Percentiles rank a stretch among this genome's conserved stretches.
Conservation (phyloP, 305 asterid species). For the Fraxinus ornus region DNA sequence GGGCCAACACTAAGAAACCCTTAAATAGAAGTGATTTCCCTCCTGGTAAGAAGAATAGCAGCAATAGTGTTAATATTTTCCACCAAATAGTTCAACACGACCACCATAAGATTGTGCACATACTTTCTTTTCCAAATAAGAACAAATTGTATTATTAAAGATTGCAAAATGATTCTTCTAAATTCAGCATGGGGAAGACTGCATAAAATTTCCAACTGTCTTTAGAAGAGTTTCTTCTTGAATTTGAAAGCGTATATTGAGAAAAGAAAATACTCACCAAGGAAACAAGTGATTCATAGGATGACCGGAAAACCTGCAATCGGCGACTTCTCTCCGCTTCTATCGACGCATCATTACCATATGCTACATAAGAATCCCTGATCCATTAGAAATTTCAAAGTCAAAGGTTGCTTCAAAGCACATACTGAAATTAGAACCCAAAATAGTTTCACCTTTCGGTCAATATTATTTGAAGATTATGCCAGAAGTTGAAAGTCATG, state of each 20-base stretch:
- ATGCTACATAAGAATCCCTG: constrained; percentile 65
- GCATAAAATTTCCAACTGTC: constrained; percentile 14
- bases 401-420: constrained; percentile 28
- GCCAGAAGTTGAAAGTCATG: constrained; percentile 99
- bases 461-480: constrained; percentile 81
- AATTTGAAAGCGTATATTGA: constrained; percentile 13
- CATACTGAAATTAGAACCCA: constrained; percentile 12
- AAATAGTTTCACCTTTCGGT: constrained; percentile 62
- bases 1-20: constrained; percentile 10
- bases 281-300: constrained; percentile 85
- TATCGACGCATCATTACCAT: constrained; percentile 57
- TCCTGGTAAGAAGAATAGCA: constrained; percentile 14
- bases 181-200: constrained; percentile 9
- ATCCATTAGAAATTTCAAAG: constrained; percentile 32
- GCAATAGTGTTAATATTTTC: constrained; percentile 15
- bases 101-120: constrained; percentile 12
- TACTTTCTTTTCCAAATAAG: constrained; percentile 2
- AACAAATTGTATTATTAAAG: neutral
- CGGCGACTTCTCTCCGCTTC: constrained; percentile 72
- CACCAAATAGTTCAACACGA: neutral
- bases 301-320: constrained; percentile 71
- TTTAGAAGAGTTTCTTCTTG: constrained; percentile 17
- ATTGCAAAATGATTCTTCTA: constrained; percentile 8
- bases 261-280: constrained; percentile 60
- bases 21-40: constrained; percentile 13